A percentile compares a stretch with the other conserved stretches of the same genome.
Evolutionary conservation across 495 filamentous ascomycete genomes (phyloP).

Genomic region (Aspergillus haitiensis): DNA sequence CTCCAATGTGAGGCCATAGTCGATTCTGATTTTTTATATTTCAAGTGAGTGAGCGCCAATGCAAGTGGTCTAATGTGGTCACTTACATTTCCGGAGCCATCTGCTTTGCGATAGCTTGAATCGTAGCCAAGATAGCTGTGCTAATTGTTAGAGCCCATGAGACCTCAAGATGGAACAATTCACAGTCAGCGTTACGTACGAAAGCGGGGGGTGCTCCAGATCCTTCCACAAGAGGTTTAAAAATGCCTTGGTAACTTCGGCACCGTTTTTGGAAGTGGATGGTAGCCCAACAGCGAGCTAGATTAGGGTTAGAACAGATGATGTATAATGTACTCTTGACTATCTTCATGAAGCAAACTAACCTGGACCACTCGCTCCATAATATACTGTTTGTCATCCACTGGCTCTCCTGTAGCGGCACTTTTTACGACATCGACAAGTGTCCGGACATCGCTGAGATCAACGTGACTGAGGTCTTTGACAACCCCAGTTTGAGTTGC

Average conservation of each 20-base stretch:
- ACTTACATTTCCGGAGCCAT: constrained; percentile 67
- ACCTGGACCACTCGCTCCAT: constrained; percentile 58
- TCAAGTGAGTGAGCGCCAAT: constrained; percentile 13
- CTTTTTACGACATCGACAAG: constrained; percentile 56
- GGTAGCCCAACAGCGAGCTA: constrained; percentile 50
- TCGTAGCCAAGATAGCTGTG: constrained; percentile 52
- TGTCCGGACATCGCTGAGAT: constrained; percentile 43
- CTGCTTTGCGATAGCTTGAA: constrained; percentile 63
- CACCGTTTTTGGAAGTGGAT: constrained; percentile 52
- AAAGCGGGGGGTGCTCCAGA: constrained; percentile 66
- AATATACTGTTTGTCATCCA: constrained; percentile 74
- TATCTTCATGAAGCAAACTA: constrained; percentile 7
- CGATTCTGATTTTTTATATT: constrained; percentile 53
- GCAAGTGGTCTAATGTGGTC: background rate
- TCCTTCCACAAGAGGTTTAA: constrained; percentile 67
- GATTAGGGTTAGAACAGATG: constrained; percentile 7
- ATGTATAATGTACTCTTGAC: background rate
- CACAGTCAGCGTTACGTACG: constrained; percentile 32
- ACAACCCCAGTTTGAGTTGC: constrained; percentile 36
- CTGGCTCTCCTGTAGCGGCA: constrained; percentile 75
- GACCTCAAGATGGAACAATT: too few species aligned
- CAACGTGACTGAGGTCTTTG: constrained; percentile 42
- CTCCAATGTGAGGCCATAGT: constrained; percentile 65
- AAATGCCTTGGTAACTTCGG: constrained; percentile 58
- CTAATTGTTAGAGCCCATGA: constrained; percentile 25